Evolutionary conservation across 306 rosid species (phyloP).

Genomic region (Malus orientalis): DNA sequence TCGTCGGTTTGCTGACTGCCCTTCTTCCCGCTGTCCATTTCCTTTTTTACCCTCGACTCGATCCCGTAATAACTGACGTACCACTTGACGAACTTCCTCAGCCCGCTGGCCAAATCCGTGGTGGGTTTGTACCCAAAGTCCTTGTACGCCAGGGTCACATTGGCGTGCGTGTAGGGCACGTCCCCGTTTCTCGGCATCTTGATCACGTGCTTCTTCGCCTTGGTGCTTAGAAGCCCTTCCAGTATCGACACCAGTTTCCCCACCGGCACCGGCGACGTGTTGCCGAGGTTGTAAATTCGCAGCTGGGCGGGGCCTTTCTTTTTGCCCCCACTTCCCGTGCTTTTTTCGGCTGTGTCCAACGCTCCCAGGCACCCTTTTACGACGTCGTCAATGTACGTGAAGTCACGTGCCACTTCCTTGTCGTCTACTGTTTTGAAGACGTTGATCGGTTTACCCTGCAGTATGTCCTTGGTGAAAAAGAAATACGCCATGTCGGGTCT

Average conservation of each 20-base stretch:
- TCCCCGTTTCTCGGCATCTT: conserved; percentile 89
- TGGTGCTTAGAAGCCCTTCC: conserved; percentile 38
- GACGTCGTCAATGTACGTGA: conserved; percentile 79
- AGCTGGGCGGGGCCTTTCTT: conserved; percentile 59
- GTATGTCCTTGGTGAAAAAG: conserved; percentile 75
- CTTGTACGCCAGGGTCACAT: conserved; percentile 55
- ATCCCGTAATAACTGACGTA: conserved; percentile 77
- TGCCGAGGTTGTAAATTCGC: conserved; percentile 70
- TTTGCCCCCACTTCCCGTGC: conserved; percentile 82
- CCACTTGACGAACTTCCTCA: conserved; percentile 88
- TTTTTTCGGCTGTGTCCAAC: conserved; percentile 62
- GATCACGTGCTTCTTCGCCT: conserved; percentile 67
- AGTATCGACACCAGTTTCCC: conserved; percentile 59
- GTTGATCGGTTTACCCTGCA: conserved; percentile 62
- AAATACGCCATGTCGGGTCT: conserved; percentile 94
- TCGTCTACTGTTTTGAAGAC: conserved; percentile 56
- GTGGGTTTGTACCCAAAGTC: conserved; percentile 70
- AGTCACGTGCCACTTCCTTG: conserved; percentile 95
- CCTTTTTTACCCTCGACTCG: conserved; percentile 54
- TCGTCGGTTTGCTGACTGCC: conserved; percentile 31
- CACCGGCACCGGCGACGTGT: conserved; percentile 84
- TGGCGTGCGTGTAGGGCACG: conserved; percentile 85
- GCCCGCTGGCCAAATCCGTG: conserved; percentile 64
- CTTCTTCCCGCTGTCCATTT: neutral
- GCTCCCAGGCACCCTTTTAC: conserved; percentile 76